Base-by-base conservation (phyloP, 73 alveolate species). In the Chromera velia region DNA sequence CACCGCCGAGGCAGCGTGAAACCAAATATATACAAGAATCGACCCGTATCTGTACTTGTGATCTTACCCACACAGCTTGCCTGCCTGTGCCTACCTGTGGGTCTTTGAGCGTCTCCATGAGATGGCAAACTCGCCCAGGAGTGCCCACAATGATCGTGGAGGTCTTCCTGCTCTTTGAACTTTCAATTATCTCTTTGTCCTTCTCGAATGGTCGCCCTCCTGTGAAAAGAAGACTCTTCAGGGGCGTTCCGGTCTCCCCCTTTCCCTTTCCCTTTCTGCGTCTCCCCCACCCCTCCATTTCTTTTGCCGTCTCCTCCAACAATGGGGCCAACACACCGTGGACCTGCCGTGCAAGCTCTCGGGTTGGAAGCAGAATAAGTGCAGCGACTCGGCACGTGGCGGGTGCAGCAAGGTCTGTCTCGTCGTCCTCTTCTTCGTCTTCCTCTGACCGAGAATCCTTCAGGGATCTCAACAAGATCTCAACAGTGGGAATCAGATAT, bases 271-370 rank as follows among this genome's bases (percentile, higher is more conserved):
- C n/a, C n/a, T n/a, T n/a, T n/a, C n/a, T n/a, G n/a, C n/a, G n/a
- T n/a, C n/a, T n/a, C n/a, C n/a, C n/a, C n/a, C n/a, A n/a, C n/a
- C n/a, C n/a, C n/a, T n/a, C n/a, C n/a, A n/a, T n/a, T n/a, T n/a
- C n/a, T n/a, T n/a, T n/a, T n/a, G n/a, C n/a, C n/a, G n/a, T n/a
- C n/a, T n/a, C 27, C 28, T 68, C 76, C 26, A 69, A n/a, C 28
- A 27, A 47, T 19, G 81, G 34, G 1, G 55, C 0, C 73, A 28
- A 73, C 66, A 90, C 96, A 70, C 90, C 81, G 71, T 87, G 78
- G 34, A 93, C 90, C 83, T 93, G 91, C 22, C 81, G 62, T 0
- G 95, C 96, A 45, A 93, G 90, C 83, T 93, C 98, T 78, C 98
- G 80, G 1, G 96, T 81, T 0, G 98, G 98, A 9, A 91, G 96